Evolutionary conservation across 2,329 filamentous ascomycete genomes (phyloP), one percentile per base, ranked within the genome.

Genomic region (Rutstroemia sydowiana): DNA sequence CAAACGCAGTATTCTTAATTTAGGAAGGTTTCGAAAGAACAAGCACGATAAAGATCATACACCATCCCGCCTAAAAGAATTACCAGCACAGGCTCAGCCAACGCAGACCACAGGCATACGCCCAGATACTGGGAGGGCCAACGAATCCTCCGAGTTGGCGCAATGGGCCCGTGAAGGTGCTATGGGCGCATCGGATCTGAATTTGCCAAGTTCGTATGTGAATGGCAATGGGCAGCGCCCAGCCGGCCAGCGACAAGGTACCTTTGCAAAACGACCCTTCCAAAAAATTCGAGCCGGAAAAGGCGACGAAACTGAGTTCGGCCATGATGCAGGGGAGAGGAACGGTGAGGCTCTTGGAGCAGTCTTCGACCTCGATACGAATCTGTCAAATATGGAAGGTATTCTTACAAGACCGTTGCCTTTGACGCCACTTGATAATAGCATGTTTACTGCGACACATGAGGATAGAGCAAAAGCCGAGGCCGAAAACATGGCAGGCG

Each of bases 321-420:
- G 72, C 65, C 61, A 49, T 53, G 68, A 58, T 36, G 46, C 41
- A 2, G 50, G 51, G 48, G 59, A 63, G 14, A 61, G 48, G 10
- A 31, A 53, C 28, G 57, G 59, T 8, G 28, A 39, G 3, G 16
- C 40, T 3, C 20, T 80, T 79, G 60, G 72, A 51, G 47, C 78
- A 11, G 69, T 89, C 42, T 95, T 85, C 70, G 79, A 80, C 62
- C 79, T 97, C 23, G 92, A 97, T 67, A 95, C 88, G 2, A 87
- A 97, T 65, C 77, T 97, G 44, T 82, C 82, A 52, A 82, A 95
- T 61, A 93, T 98, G 88, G 86, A 91, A 62, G 93, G 89, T 20
- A 96, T 97, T 57, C 72, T 97, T 54, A 83, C 84, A 47, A 81
- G 83, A 57, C 82, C 81, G 3, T 77, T 78, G 16, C 81, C 85